Evolutionary conservation across 345 rosid species (phyloP).

Genomic region (Brassica nigra): DNA sequence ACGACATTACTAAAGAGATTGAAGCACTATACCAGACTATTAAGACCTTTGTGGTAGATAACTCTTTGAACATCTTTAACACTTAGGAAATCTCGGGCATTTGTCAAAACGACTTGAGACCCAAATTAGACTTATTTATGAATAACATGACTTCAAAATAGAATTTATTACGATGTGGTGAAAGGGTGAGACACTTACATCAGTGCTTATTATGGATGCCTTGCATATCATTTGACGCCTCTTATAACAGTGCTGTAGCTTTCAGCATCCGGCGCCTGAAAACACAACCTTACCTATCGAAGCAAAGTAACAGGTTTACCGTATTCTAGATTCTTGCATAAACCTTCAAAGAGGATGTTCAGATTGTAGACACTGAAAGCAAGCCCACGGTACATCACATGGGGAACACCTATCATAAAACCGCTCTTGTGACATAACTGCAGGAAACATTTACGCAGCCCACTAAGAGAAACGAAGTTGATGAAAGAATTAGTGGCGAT

Average conservation of each 20-base stretch:
- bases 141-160: too few relatives aligned
- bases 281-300: constrained; percentile 49
- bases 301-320: constrained; percentile 45
- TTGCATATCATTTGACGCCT: constrained; percentile 56
- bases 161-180: too few relatives aligned
- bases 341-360: constrained; percentile 59
- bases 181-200: constrained; percentile 47
- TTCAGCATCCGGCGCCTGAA: constrained; percentile 44
- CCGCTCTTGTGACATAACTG: too few relatives aligned
- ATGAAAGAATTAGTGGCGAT: too few relatives aligned
- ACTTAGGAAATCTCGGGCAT: too few relatives aligned
- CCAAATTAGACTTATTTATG: not conserved
- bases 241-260: constrained; percentile 53
- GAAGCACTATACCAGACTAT: too few relatives aligned
- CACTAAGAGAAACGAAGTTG: too few relatives aligned
- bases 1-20: too few relatives aligned
- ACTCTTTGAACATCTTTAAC: too few relatives aligned
- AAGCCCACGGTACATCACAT: constrained; percentile 64
- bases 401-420: constrained; percentile 52
- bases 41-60: too few relatives aligned
- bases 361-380: constrained; percentile 41
- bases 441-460: too few relatives aligned
- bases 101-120: too few relatives aligned
- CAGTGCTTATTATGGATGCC: constrained; percentile 63
- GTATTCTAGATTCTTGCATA: constrained; percentile 47